Evolutionary conservation across 371 early-diverging fungal genomes (phyloP).

Genomic region (Lichtheimia corymbifera): DNA sequence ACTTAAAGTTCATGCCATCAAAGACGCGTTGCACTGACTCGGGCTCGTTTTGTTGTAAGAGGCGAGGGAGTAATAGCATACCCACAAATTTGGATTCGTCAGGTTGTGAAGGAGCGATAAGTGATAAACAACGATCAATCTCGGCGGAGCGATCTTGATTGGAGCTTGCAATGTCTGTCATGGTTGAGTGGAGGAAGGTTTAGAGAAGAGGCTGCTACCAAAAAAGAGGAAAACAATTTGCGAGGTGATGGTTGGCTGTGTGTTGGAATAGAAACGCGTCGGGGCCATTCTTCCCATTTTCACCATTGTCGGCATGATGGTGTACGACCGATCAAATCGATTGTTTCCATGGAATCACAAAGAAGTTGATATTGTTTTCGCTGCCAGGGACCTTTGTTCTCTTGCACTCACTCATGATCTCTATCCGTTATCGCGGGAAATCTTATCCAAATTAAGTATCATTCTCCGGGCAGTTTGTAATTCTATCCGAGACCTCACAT

Average conservation of each 20-base stretch:
- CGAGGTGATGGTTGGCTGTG: no score
- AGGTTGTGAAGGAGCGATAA: constrained; percentile 43
- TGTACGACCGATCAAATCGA: no score
- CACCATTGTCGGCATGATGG: no score
- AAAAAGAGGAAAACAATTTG: no score
- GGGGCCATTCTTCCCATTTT: no score
- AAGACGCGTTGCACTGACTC: constrained; percentile 40
- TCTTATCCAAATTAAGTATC: background rate
- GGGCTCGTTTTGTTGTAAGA: constrained; percentile 38
- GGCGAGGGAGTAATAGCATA: constrained; percentile 51
- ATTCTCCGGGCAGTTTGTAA: background rate
- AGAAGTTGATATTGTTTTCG: no score
- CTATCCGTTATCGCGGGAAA: constrained; percentile 3
- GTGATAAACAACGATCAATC: constrained; percentile 49
- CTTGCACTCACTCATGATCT: background rate
- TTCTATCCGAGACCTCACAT: background rate
- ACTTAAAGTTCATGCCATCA: constrained; percentile 53
- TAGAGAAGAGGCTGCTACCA: no score
- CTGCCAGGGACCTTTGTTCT: no score
- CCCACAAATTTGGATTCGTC: constrained; percentile 59
- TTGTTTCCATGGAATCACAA: no score
- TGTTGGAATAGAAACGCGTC: no score
- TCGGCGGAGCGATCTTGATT: constrained; percentile 36
- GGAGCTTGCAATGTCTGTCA: constrained; percentile 19
- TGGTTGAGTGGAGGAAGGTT: no score